Base-by-base conservation (phyloP, 208 protist species). In the Polymyxa betae region DNA sequence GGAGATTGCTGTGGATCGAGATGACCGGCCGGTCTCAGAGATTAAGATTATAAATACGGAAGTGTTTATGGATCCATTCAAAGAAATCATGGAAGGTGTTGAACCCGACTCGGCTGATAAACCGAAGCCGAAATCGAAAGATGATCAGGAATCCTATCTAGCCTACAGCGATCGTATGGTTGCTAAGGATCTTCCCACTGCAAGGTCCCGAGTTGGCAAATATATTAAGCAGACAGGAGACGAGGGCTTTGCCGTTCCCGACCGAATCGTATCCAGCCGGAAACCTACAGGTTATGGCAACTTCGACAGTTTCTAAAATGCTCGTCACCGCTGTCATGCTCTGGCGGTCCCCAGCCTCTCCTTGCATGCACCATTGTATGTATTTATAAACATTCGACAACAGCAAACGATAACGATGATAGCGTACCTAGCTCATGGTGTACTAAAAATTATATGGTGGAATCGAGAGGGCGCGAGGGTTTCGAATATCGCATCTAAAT, bases 1-100 rank as follows among this genome's bases (percentile, higher is more conserved):
- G 88, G 24, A n/a, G 29, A 90, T 95, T 1, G 77, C 20, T 0
- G 91, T 88, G 0, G 91, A 95, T 82, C 78, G 90, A 0, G 43
- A 92, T 32, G 94, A 96, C 52, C 20, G 72, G 45, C 94, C 94
- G 45, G 43, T n/a, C 0, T 52, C 90, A 49, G 16, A 35, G 32
- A 90, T 95, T 41, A 91, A 64, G 46, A 94, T 95, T 16, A 5
- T 82, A 12, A 82, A n/a, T n/a, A 82, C 72, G 10, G 72, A 82
- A 35, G 72, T 82, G 72, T 82, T 82, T n/a, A 43, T 82, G 72
- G 72, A 82, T n/a, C 72, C 72, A n/a, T 82, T 82, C 72, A 12
- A 12, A 5, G 72, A 82, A n/a, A 5, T 82, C 16, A 82, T 82
- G 72, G 72, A 82, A 5, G n/a, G 72, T 16, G 16, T n/a, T 20